Evolutionary conservation across 1,284 basidiomycete species (phyloP).

Genomic region (Chondrostereum purpureum): DNA sequence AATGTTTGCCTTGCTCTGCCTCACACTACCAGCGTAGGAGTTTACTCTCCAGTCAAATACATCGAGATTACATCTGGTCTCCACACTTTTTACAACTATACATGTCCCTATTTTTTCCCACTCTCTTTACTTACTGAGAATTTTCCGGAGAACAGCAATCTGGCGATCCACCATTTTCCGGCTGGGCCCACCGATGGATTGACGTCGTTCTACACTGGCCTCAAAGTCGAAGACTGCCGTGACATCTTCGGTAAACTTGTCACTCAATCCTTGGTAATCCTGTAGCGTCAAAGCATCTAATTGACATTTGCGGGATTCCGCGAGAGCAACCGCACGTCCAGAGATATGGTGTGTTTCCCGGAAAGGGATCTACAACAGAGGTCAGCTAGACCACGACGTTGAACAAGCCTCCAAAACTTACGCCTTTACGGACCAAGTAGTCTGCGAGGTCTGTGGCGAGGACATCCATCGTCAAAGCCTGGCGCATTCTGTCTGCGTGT

Average conservation of each 20-base stretch:
- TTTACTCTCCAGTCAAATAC: no score
- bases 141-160: constrained; percentile 60
- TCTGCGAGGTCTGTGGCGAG: constrained; percentile 97
- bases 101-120: no score
- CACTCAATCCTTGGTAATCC: constrained; percentile 74
- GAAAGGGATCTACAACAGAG: constrained; percentile 69
- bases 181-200: constrained; percentile 90
- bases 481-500: constrained; percentile 83
- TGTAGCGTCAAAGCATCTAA: constrained; percentile 76
- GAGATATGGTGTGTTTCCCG: constrained; percentile 98
- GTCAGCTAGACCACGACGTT: constrained; percentile 8
- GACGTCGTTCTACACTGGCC: constrained; percentile 88
- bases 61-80: no score
- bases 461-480: constrained; percentile 92
- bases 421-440: constrained; percentile 96
- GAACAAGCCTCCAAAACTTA: no score
- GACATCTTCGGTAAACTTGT: constrained; percentile 81
- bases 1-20: no score
- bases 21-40: no score
- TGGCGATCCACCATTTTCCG: constrained; percentile 83
- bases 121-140: constrained; percentile 32
- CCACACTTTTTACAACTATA: no score
- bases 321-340: constrained; percentile 90
- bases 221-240: constrained; percentile 86
- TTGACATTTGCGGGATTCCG: constrained; percentile 77